A percentile compares a stretch with the other conserved stretches of the same genome.
Conservation (phyloP, 768 basidiomycete genomes). For the Wakefieldia striispora region DNA sequence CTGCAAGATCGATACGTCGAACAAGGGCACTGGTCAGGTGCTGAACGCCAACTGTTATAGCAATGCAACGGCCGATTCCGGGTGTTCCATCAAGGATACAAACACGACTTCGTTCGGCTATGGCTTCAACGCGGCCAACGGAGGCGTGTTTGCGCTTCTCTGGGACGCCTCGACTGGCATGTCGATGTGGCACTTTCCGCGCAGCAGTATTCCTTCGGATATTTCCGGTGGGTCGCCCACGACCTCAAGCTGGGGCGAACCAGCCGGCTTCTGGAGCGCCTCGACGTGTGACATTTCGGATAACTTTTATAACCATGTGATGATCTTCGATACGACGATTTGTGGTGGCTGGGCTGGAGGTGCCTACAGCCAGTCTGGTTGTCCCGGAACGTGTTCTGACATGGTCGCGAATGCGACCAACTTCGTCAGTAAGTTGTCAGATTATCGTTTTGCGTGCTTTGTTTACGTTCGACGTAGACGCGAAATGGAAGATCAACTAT, state of each 20-base stretch:
- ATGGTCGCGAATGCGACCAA: conserved; percentile 56
- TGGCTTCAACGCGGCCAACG: conserved; percentile 33
- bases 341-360: conserved; percentile 31
- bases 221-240: conserved; percentile 42
- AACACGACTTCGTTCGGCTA: conserved; percentile 40
- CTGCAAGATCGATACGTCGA: conserved; percentile 22
- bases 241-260: conserved; percentile 49
- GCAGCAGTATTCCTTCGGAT: conserved; percentile 49
- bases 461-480: not conserved
- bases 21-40: conserved; percentile 17
- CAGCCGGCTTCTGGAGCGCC: conserved; percentile 52
- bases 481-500: conserved; percentile 5
- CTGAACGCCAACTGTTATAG: conserved; percentile 38
- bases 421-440: conserved; percentile 42
- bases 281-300: conserved; percentile 43
- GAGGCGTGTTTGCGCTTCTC: conserved; percentile 58
- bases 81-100: conserved; percentile 47
- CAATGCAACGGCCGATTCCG: conserved; percentile 39
- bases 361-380: conserved; percentile 30
- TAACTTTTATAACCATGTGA: conserved; percentile 49
- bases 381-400: conserved; percentile 43
- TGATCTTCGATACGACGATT: conserved; percentile 42
- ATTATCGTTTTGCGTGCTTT: not conserved
- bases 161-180: conserved; percentile 49
- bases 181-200: conserved; percentile 53